Evolutionary conservation across 768 basidiomycete genomes (phyloP).

Genomic region (Lentinus tigrinus): DNA sequence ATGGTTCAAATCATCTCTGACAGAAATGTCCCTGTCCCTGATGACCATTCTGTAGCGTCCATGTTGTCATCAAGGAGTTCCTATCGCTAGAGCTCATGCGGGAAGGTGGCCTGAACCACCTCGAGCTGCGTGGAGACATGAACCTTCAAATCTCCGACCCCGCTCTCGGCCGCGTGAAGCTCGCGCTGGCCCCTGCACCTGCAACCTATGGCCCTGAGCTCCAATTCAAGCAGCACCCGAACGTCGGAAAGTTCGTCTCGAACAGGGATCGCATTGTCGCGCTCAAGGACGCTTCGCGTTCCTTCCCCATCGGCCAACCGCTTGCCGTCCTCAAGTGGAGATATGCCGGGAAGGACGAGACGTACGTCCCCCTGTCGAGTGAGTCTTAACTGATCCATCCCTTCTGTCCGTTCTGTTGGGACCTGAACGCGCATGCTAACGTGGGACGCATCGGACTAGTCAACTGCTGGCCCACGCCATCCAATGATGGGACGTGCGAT

Average conservation of each 20-base stretch:
- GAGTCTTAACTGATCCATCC: conserved; percentile 32
- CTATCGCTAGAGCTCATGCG: conserved; percentile 79
- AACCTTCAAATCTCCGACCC: conserved; percentile 84
- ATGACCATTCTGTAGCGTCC: conserved; percentile 54
- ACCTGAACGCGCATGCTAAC: not conserved
- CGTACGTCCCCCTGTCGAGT: conserved; percentile 89
- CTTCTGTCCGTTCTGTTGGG: not conserved
- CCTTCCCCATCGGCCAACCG: conserved; percentile 86
- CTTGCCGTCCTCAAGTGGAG: conserved; percentile 92
- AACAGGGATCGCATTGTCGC: conserved; percentile 68
- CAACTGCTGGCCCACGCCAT: conserved; percentile 95
- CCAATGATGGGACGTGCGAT: conserved; percentile 89
- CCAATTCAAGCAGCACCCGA: conserved; percentile 97
- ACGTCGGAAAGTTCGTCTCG: conserved; percentile 82
- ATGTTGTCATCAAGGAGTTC: conserved; percentile 81
- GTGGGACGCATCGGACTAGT: conserved; percentile 44
- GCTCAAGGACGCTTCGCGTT: conserved; percentile 77
- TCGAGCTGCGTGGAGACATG: conserved; percentile 95
- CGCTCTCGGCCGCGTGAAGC: conserved; percentile 64
- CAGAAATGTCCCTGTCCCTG: not conserved
- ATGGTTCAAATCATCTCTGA: conserved; percentile 4
- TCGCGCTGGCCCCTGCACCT: conserved; percentile 58
- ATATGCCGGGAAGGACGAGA: conserved; percentile 88
- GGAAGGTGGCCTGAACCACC: conserved; percentile 86
- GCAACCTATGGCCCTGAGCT: conserved; percentile 65